Evolutionary conservation across 1,284 basidiomycete species (phyloP).

Genomic region (Ceratobasidium sp.): DNA sequence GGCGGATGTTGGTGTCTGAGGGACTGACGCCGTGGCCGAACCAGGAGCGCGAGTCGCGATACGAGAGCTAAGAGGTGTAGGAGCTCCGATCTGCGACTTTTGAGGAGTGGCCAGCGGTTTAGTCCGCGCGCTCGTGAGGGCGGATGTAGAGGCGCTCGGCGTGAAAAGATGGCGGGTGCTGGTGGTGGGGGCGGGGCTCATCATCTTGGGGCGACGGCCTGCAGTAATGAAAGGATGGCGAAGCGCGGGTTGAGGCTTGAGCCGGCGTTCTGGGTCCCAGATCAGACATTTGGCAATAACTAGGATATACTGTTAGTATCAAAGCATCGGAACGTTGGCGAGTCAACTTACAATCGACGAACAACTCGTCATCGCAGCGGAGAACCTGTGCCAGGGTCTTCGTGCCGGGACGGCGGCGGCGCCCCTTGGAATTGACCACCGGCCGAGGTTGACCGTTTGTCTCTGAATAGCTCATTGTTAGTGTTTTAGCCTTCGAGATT

Average conservation of each 20-base stretch:
- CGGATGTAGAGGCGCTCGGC: conserved; percentile 57
- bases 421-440: conserved; percentile 96
- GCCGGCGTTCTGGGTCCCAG: conserved; percentile 96
- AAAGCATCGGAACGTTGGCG: conserved; percentile 64
- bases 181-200: conserved; percentile 59
- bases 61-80: conserved; percentile 81
- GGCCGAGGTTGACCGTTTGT: conserved; percentile 91
- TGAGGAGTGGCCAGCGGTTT: conserved; percentile 77
- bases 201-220: conserved; percentile 59
- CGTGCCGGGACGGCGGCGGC: conserved; percentile 87
- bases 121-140: conserved; percentile 55
- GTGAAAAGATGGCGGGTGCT: conserved; percentile 66
- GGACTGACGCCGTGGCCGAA: conserved; percentile 52
- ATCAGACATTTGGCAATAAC: conserved; percentile 95
- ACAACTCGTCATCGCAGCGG: conserved; percentile 87
- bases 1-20: conserved; percentile 35
- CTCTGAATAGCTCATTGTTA: conserved; percentile 63
- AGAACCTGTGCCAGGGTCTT: conserved; percentile 91
- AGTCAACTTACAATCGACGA: conserved; percentile 66
- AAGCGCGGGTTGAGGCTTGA: conserved; percentile 94
- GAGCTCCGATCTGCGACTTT: conserved; percentile 85
- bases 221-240: conserved; percentile 89
- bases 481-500: neutral
- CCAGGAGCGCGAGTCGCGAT: conserved; percentile 64
- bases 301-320: neutral